phyloP scores from a whole-genome alignment of 2,329 filamentous ascomycete genomes.

The Diplocarpon rosae region DNA sequence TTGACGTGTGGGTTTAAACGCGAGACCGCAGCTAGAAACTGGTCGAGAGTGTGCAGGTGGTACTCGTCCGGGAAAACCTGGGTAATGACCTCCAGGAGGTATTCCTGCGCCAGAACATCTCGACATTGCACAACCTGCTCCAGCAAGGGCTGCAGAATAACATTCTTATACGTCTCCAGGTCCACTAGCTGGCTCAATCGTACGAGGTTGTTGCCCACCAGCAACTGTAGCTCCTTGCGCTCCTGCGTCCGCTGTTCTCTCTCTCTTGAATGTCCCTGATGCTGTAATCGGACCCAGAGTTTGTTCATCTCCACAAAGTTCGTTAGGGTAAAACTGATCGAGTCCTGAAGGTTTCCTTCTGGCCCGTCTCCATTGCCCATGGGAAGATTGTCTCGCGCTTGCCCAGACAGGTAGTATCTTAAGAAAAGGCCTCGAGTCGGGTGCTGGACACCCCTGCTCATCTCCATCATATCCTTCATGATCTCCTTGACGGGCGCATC shows the following conservation, averaged over 20 bases:
- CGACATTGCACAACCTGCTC: conserved; percentile 98
- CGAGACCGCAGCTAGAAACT: conserved; percentile 87
- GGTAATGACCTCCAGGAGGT: conserved; percentile 93
- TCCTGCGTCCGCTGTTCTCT: conserved; percentile 89
- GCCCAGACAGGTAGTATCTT: conserved; percentile 90
- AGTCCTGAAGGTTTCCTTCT: conserved; percentile 92
- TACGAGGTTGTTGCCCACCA: conserved; percentile 94
- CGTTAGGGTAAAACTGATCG: conserved; percentile 93
- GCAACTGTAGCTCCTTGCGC: conserved; percentile 84
- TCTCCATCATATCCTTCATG: conserved; percentile 99
- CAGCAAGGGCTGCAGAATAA: conserved; percentile 76
- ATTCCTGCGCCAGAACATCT: conserved; percentile 94
- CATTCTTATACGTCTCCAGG: conserved; percentile 83
- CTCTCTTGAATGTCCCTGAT: conserved; percentile 93
- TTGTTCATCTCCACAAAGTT: conserved; percentile 99
- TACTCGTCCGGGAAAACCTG: conserved; percentile 99
- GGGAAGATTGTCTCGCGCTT: conserved; percentile 83
- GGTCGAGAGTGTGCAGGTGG: conserved; percentile 90
- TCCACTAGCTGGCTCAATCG: conserved; percentile 92
- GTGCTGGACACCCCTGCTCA: conserved; percentile 96
- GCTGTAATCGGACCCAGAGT: conserved; percentile 93
- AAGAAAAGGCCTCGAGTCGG: conserved; percentile 91
- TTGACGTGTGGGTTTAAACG: conserved; percentile 93
- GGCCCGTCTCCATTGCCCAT: conserved; percentile 76
- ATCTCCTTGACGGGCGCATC: conserved; percentile 98